These are phyloP conservation scores for Arthrobotrys megalospora DNA, from an alignment of 2,329 filamentous ascomycete species.

Conservation along the genomic window DNA sequence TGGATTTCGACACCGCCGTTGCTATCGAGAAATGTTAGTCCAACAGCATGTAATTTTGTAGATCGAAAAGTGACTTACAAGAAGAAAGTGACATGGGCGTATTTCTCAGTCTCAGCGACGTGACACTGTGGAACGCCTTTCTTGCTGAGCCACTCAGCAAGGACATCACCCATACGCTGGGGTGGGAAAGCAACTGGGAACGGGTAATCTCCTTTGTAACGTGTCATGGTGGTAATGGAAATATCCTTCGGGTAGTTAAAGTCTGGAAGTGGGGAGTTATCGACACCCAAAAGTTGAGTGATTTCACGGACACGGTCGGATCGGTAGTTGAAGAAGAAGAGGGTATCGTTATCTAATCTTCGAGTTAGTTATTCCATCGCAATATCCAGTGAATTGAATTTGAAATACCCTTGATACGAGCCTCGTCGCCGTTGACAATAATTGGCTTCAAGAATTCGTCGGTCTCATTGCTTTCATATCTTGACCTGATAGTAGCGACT, in stretches of 20 bases:
- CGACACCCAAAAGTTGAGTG: constrained; percentile 92
- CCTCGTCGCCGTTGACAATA: constrained; percentile 88
- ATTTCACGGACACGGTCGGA: constrained; percentile 97
- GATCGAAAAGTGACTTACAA: constrained; percentile 38
- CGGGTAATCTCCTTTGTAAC: constrained; percentile 95
- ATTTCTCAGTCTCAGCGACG: constrained; percentile 98
- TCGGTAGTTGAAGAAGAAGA: constrained; percentile 99
- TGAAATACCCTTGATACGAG: constrained; percentile 81
- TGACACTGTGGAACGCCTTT: constrained; percentile 93
- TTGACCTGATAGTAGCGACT: constrained; percentile 86
- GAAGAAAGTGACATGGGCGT: constrained; percentile 94
- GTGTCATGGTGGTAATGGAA: constrained; percentile 93
- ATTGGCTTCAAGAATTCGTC: constrained; percentile 99
- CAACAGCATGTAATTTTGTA: background rate
- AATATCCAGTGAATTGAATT: background rate
- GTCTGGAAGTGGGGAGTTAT: constrained; percentile 89
- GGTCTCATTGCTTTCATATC: constrained; percentile 88
- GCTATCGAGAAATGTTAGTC: constrained; percentile 77
- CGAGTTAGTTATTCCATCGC: background rate
- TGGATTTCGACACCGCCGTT: constrained; percentile 98
- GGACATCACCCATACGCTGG: constrained; percentile 97
- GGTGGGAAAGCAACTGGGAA: constrained; percentile 94
- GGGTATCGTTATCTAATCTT: constrained; percentile 82
- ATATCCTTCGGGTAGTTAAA: constrained; percentile 94
- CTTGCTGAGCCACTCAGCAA: constrained; percentile 95